These are phyloP conservation scores for Babjeviella inositovora DNA, from an alignment of 805 yeast species.

Conservation along the genomic window DNA sequence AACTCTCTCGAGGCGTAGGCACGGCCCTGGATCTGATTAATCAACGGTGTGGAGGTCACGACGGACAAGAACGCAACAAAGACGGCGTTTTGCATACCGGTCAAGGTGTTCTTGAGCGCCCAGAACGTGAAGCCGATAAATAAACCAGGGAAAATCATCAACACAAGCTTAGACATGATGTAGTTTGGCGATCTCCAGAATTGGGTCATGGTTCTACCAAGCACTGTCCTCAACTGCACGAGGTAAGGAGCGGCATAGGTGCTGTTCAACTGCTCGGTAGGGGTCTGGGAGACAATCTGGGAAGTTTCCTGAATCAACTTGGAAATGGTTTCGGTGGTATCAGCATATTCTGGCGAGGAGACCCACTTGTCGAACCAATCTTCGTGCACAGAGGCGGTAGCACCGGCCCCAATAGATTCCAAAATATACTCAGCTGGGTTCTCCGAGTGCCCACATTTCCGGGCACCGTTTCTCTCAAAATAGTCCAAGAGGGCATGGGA, in stretches of 20 bases:
- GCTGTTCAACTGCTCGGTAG: too few species aligned
- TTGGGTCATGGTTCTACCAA: constrained; percentile 21
- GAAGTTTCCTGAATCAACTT: constrained; percentile 30
- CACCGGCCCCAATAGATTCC: constrained; percentile 27
- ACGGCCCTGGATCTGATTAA: constrained; percentile 47
- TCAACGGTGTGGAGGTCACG: constrained; percentile 36
- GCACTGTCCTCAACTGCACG: constrained; percentile 23
- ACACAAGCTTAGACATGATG: constrained; percentile 40
- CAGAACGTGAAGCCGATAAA: constrained; percentile 49
- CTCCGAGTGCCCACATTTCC: constrained; percentile 17
- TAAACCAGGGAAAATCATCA: constrained; percentile 32
- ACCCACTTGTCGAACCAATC: constrained; percentile 15
- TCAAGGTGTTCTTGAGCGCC: constrained; percentile 4
- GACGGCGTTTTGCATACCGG: constrained; percentile 27
- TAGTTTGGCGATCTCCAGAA: constrained; percentile 50
- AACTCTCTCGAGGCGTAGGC: constrained; percentile 43
- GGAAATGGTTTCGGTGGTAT: constrained; percentile 46
- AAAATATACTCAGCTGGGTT: constrained; percentile 27
- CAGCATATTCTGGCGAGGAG: constrained; percentile 46
- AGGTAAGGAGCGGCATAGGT: constrained; percentile 29
- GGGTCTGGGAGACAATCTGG: too few species aligned
- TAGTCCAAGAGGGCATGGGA: constrained; percentile 23
- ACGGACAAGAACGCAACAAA: constrained; percentile 44
- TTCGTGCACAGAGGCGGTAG: constrained; percentile 19
- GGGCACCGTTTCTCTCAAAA: constrained; percentile 26